Percentiles rank a stretch among this genome's conserved stretches.
Conservation (phyloP, 495 filamentous ascomycete genomes). For the Penicillium argentinense region DNA sequence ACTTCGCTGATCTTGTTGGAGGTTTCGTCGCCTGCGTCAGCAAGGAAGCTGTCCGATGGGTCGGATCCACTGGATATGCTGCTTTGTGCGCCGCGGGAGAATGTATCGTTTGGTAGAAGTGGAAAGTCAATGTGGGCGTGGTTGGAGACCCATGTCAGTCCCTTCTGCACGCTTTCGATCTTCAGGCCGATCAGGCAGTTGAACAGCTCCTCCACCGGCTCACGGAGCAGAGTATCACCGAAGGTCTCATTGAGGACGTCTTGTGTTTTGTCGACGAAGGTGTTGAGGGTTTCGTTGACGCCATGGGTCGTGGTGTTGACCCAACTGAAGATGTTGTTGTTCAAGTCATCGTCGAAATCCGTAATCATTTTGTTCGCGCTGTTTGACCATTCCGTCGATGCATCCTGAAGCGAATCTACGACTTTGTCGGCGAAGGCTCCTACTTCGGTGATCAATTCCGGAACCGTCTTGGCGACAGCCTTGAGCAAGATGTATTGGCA, state of each 20-base stretch:
- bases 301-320: constrained; percentile 77
- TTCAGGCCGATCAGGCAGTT: constrained; percentile 77
- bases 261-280: constrained; percentile 72
- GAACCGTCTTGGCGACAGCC: constrained; percentile 71
- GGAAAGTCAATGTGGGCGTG: constrained; percentile 84
- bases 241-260: constrained; percentile 74
- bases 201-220: constrained; percentile 70
- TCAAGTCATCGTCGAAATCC: constrained; percentile 69
- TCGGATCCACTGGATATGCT: constrained; percentile 51
- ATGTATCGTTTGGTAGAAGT: constrained; percentile 71
- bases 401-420: constrained; percentile 65
- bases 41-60: constrained; percentile 67
- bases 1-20: constrained; percentile 80
- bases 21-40: constrained; percentile 64
- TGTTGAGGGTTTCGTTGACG: constrained; percentile 82
- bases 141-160: constrained; percentile 85
- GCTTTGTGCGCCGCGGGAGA: constrained; percentile 73
- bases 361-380: constrained; percentile 73
- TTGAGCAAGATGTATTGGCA: constrained; percentile 81
- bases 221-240: constrained; percentile 71
- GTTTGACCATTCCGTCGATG: constrained; percentile 74
- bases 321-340: constrained; percentile 84
- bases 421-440: constrained; percentile 81
- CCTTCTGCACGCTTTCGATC: constrained; percentile 72
- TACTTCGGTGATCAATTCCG: constrained; percentile 71